Base-by-base conservation (phyloP, 495 filamentous ascomycete genomes). In the Penicillium silybi region DNA sequence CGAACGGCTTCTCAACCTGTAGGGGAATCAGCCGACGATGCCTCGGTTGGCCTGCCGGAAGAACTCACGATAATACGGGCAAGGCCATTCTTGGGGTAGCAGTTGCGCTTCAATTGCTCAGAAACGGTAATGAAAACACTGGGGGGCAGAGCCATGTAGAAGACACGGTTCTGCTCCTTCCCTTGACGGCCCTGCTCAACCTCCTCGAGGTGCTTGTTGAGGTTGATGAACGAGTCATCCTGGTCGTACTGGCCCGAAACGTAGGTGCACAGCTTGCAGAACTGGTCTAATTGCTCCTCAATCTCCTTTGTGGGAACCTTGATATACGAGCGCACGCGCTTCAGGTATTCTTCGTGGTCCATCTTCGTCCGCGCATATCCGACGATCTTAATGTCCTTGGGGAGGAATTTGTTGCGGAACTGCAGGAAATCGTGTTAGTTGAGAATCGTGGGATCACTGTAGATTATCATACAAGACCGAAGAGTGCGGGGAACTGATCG, bases 291-390 rank as follows among this genome's bases (percentile, higher is more conserved):
- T 67, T 96, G 92, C 69, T 96, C 85, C 73, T 99, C 90, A 63
- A 96, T 88, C 54, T 97, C 95, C 80, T 96, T 96, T 45, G 92
- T 95, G 19, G 95, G 95, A 15, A 91, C 90, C 84, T 99, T 97
- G 76, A 99, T 99, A 73, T 96, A 93, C 51, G 91, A 95, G 75
- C 88, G 91, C 74, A 97, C 90, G 49, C 95, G 84, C 72, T 84
- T 87, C 61, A 96, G 78, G 74, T 88, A 97, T 71, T 97, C 95
- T 56, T 89, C 86, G 65, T 89, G 89, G 76, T 97, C 92, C 95
- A 99, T 99, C 78, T 95, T 96, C 57, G 95, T 99, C 65, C 95
- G 85, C 56, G 95, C 95, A 88, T 99, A 99, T 78, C 95, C 95
- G 63, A 99, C 84, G 67, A 99, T 96, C 68, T 85, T 88, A 73